A percentile compares a stretch with the other conserved stretches of the same genome.
These are phyloP conservation scores for Amphichorda felina DNA, from an alignment of 2,329 filamentous ascomycete species.

Conservation along the genomic window DNA sequence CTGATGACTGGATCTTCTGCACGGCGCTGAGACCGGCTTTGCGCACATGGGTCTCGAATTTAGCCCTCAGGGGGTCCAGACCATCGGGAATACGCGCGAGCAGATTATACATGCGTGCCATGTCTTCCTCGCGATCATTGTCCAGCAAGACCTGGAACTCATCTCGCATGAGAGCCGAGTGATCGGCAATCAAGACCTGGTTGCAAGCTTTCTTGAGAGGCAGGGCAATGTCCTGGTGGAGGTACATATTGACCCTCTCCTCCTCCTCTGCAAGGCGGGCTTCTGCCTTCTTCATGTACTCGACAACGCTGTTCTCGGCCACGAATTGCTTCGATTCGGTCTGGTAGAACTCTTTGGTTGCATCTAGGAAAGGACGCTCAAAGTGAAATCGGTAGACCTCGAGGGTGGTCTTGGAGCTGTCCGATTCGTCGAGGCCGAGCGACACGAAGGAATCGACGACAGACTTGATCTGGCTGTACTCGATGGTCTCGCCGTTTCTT, in stretches of 20 bases:
- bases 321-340: conserved; percentile 90
- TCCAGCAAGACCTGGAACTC: conserved; percentile 93
- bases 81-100: conserved; percentile 84
- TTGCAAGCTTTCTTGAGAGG: conserved; percentile 82
- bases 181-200: conserved; percentile 77
- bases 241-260: conserved; percentile 81
- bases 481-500: conserved; percentile 93
- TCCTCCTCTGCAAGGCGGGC: conserved; percentile 82
- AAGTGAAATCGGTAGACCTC: conserved; percentile 92
- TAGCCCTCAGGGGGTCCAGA: conserved; percentile 72
- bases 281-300: conserved; percentile 99
- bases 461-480: conserved; percentile 91
- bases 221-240: conserved; percentile 79
- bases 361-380: conserved; percentile 79
- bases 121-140: conserved; percentile 88
- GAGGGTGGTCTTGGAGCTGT: conserved; percentile 85
- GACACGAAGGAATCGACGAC: conserved; percentile 96
- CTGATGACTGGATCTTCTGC: conserved; percentile 75
- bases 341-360: conserved; percentile 78
- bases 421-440: conserved; percentile 83
- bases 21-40: conserved; percentile 82
- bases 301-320: conserved; percentile 91
- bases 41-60: conserved; percentile 86
- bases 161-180: conserved; percentile 75
- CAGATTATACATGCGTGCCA: conserved; percentile 91